Evolutionary conservation across 106 monocot genomes (phyloP).

Genomic region (Agapanthus africanus): DNA sequence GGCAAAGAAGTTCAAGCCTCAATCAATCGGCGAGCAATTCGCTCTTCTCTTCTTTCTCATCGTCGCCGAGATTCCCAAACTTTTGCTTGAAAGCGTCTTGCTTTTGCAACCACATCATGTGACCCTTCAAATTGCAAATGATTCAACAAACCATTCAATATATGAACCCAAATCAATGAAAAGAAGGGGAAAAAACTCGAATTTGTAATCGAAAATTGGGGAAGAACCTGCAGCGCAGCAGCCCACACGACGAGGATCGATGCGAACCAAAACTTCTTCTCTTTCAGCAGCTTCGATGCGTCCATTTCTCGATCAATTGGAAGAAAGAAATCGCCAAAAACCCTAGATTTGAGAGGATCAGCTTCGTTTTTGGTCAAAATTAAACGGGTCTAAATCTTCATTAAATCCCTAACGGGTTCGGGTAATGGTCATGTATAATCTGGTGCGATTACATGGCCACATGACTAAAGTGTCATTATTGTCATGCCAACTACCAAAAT

Average conservation of each 20-base stretch:
- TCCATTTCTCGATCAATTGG: constrained; percentile 23
- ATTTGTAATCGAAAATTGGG: neutral
- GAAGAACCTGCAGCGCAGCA: constrained; percentile 54
- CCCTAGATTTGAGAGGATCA: no score
- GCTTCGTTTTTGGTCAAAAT: no score
- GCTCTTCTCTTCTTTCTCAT: constrained; percentile 2
- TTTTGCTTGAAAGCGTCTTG: constrained; percentile 59
- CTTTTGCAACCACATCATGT: constrained; percentile 76
- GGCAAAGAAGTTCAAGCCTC: neutral
- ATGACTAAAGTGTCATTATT: no score
- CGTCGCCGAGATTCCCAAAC: constrained; percentile 26
- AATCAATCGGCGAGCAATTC: neutral
- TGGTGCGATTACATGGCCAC: no score
- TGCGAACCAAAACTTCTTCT: constrained; percentile 69
- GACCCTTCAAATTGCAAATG: constrained; percentile 30
- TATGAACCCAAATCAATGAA: neutral
- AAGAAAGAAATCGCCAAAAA: neutral
- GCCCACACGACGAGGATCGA: constrained; percentile 61
- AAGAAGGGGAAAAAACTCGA: neutral
- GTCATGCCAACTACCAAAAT: no score
- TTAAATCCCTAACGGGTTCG: no score
- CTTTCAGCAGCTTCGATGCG: constrained; percentile 39
- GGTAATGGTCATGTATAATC: no score
- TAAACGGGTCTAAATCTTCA: no score
- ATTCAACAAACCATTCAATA: neutral